Conservation (phyloP, 345 rosid species). For the Camelina laxa region DNA sequence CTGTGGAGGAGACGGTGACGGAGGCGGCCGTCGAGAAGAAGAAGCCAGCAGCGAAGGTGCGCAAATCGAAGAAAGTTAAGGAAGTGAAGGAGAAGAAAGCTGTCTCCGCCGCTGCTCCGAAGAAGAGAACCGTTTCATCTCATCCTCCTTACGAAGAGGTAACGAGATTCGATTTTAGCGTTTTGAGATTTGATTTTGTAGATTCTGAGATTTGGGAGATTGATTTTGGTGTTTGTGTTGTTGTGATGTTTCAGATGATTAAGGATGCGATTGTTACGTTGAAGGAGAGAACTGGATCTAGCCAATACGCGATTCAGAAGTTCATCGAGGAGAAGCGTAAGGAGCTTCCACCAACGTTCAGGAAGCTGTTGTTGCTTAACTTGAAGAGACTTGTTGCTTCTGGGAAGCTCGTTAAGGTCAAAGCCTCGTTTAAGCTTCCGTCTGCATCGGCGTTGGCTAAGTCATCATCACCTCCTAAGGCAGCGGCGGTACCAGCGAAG, state of each 20-base stretch:
- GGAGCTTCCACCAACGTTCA: constrained; percentile 58
- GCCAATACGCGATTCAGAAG: constrained; percentile 84
- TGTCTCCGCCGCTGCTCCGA: constrained; percentile 45
- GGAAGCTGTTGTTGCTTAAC: constrained; percentile 63
- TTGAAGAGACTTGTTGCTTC: constrained; percentile 73
- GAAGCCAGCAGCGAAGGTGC: constrained; percentile 47
- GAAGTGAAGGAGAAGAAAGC: constrained; percentile 54
- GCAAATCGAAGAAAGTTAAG: constrained; percentile 53
- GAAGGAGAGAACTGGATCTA: constrained; percentile 89
- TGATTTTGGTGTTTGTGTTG: neutral
- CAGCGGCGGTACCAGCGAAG: constrained; percentile 36
- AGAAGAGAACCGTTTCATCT: constrained; percentile 50
- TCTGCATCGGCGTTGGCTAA: constrained; percentile 45
- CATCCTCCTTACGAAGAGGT: constrained; percentile 90
- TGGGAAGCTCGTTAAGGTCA: constrained; percentile 74
- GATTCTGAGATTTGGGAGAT: constrained; percentile 9
- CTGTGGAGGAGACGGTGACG: neutral
- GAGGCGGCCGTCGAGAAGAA: constrained; percentile 45
- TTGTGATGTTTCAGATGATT: constrained; percentile 61
- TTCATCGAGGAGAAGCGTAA: constrained; percentile 81
- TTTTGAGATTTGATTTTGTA: too few relatives aligned
- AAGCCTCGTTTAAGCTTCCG: constrained; percentile 74
- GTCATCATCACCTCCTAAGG: constrained; percentile 35
- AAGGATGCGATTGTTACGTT: constrained; percentile 70
- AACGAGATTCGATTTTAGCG: neutral